A percentile compares a stretch with the other conserved stretches of the same genome.
Evolutionary conservation across 345 rosid genomes (phyloP).

Genomic region (sweet orange (Citrus sinensis)): DNA sequence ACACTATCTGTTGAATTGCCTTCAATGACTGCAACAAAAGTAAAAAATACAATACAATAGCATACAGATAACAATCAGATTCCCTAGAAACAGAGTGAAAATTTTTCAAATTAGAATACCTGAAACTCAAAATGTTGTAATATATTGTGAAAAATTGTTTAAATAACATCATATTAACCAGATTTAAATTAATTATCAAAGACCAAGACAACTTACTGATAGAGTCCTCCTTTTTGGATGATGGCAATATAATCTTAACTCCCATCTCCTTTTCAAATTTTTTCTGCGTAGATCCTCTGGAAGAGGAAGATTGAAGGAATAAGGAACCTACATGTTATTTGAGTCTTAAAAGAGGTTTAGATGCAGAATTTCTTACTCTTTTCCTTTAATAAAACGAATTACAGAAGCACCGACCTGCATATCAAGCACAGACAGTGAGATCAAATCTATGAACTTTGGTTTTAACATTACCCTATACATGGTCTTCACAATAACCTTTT

Average conservation of each 20-base stretch:
- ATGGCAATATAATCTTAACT: constrained; percentile 66
- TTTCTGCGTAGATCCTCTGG: constrained; percentile 64
- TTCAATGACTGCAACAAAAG: constrained; percentile 56
- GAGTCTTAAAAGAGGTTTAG: constrained; percentile 5
- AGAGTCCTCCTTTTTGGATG: constrained; percentile 60
- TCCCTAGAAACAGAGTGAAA: background rate
- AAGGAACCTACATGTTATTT: constrained; percentile 15
- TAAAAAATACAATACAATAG: constrained; percentile 4
- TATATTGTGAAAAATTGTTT: background rate
- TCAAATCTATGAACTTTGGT: background rate
- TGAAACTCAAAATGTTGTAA: background rate
- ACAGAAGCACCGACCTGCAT: constrained; percentile 82
- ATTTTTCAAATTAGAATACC: background rate
- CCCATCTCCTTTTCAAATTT: constrained; percentile 75
- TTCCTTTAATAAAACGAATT: constrained; percentile 66
- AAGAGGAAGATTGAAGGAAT: constrained; percentile 12
- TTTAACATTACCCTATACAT: background rate
- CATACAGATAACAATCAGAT: background rate
- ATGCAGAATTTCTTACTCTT: constrained; percentile 51
- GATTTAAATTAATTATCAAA: background rate
- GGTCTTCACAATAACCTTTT: background rate
- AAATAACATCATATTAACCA: background rate
- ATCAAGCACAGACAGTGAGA: constrained; percentile 16
- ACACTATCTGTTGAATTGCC: constrained; percentile 64
- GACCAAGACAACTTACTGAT: constrained; percentile 46